Percentiles rank a stretch among this genome's conserved stretches.
phyloP scores from a whole-genome alignment of 345 rosid genomes.

The Kandelia obovata region DNA sequence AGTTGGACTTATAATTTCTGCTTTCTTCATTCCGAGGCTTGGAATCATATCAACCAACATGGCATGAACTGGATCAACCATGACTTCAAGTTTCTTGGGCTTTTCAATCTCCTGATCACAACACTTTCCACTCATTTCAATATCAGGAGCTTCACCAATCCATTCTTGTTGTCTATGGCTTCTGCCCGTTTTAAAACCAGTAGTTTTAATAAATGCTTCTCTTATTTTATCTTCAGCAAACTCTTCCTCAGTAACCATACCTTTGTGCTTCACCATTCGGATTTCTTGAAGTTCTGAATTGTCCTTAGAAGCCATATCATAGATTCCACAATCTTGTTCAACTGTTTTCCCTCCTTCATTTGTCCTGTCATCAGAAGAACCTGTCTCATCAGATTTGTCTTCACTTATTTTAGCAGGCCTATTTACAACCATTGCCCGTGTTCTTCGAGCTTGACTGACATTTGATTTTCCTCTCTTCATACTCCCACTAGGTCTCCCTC shows the following conservation, averaged over 20 bases:
- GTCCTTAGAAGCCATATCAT: slow-evolving; percentile 2
- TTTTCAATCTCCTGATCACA: slow-evolving; percentile 13
- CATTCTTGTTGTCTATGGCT: background rate
- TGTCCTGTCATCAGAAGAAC: slow-evolving; percentile 29
- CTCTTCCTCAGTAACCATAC: slow-evolving; percentile 26
- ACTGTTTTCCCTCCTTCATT: slow-evolving; percentile 10
- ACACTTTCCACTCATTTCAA: slow-evolving; percentile 11
- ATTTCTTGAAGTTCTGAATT: slow-evolving; percentile 11
- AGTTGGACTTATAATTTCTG: slow-evolving; percentile 12
- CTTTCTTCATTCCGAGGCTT: slow-evolving; percentile 50
- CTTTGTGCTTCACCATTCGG: slow-evolving; percentile 24
- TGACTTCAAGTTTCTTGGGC: slow-evolving; percentile 18
- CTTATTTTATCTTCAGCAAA: slow-evolving; percentile 16
- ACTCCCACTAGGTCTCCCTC: slow-evolving; percentile 48
- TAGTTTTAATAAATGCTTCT: background rate
- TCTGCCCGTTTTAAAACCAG: background rate
- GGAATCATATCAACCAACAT: slow-evolving; percentile 88
- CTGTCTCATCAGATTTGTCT: slow-evolving; percentile 48
- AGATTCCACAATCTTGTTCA: slow-evolving; percentile 11
- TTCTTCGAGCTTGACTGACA: slow-evolving; percentile 32
- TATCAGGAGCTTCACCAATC: slow-evolving; percentile 14
- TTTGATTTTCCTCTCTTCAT: slow-evolving; percentile 40
- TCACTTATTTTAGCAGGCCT: slow-evolving; percentile 52
- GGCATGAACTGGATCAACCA: slow-evolving; percentile 75
- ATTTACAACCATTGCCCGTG: slow-evolving; percentile 43